Conservation (phyloP, 2,329 filamentous ascomycete species). For the Blastomyces parvus region DNA sequence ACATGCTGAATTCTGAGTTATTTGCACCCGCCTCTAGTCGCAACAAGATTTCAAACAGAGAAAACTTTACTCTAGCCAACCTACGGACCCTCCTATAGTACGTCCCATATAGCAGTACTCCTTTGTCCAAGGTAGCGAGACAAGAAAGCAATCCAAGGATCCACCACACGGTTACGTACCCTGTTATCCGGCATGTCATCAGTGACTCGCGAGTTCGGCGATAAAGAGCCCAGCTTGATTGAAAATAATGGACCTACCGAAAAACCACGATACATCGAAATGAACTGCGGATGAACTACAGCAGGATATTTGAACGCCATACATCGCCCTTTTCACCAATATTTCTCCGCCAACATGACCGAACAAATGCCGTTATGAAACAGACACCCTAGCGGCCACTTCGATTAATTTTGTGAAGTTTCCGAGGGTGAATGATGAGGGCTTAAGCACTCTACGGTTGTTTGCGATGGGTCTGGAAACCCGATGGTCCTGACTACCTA, state of each 20-base stretch:
- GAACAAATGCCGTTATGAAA: conserved; percentile 51
- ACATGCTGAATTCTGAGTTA: neutral
- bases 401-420: no score
- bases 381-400: conserved; percentile 60
- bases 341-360: conserved; percentile 71
- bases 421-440: conserved; percentile 46
- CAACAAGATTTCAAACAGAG: conserved; percentile 21
- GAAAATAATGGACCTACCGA: conserved; percentile 50
- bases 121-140: neutral
- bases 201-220: conserved; percentile 39
- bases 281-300: conserved; percentile 63
- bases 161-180: conserved; percentile 25
- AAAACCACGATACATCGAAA: conserved; percentile 59
- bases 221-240: conserved; percentile 38
- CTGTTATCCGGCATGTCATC: conserved; percentile 37
- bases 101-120: neutral
- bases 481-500: conserved; percentile 40
- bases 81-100: neutral
- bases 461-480: conserved; percentile 52
- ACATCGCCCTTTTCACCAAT: conserved; percentile 68
- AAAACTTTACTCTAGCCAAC: conserved; percentile 36
- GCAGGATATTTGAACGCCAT: conserved; percentile 62
- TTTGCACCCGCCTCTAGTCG: conserved; percentile 11
- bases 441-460: conserved; percentile 52
- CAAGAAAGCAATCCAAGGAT: neutral